These are phyloP conservation scores for Beauveria scarabaeidicola DNA, from an alignment of 2,329 filamentous ascomycete species.

Conservation along the genomic window DNA sequence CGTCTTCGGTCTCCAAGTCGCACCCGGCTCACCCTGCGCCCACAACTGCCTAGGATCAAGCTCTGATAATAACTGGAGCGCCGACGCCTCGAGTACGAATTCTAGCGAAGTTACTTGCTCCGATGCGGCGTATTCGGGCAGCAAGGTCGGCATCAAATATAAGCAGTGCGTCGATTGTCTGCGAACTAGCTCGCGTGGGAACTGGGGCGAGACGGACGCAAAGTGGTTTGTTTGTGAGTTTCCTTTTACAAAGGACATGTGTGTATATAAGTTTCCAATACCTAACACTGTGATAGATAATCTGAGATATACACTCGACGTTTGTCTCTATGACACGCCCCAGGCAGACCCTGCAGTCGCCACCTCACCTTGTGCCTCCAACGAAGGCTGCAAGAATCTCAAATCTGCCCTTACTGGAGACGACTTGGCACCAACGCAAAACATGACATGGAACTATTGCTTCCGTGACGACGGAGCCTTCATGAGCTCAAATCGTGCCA, in stretches of 20 bases:
- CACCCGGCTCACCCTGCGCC: slow-evolving; percentile 43
- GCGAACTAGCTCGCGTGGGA: slow-evolving; percentile 31
- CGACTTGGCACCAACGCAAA: slow-evolving; percentile 18
- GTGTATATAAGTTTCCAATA: neutral
- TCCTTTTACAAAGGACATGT: neutral
- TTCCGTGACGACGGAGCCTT: slow-evolving; percentile 28
- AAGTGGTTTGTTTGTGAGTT: slow-evolving; percentile 41
- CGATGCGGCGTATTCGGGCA: slow-evolving; percentile 31
- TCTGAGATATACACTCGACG: slow-evolving; percentile 37
- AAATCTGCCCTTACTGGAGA: slow-evolving; percentile 29
- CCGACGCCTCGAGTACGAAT: slow-evolving; percentile 33
- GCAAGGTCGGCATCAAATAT: slow-evolving; percentile 34
- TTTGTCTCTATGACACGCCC: slow-evolving; percentile 35
- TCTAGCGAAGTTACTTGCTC: slow-evolving; percentile 39
- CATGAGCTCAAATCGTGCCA: slow-evolving; percentile 20
- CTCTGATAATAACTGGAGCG: slow-evolving; percentile 22
- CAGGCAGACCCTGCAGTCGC: slow-evolving; percentile 23
- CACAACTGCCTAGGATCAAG: slow-evolving; percentile 35
- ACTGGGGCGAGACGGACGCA: slow-evolving; percentile 31
- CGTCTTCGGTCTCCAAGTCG: slow-evolving; percentile 32
- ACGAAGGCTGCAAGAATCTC: slow-evolving; percentile 33
- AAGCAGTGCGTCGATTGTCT: slow-evolving; percentile 39
- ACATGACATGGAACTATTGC: slow-evolving; percentile 33
- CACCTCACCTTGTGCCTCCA: slow-evolving; percentile 35
- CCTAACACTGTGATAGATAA: slow-evolving; percentile 34